phyloP scores from a whole-genome alignment of 2,329 filamentous ascomycete genomes.

The Phyllosticta citribraziliensis region DNA sequence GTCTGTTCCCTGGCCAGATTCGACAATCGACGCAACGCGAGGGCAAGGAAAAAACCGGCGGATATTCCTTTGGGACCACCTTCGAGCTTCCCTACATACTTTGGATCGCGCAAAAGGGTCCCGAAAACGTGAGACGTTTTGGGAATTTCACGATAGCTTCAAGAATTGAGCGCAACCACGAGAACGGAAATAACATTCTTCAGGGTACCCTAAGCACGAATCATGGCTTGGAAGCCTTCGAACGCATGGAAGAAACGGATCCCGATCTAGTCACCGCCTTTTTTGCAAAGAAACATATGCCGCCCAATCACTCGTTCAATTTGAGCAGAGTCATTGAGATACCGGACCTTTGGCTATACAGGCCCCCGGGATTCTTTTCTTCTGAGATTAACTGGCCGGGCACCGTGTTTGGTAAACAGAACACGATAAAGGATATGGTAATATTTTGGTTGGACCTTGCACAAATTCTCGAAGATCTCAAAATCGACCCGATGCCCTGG shows the following conservation, averaged over 20 bases:
- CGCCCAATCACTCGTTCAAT: too few species aligned
- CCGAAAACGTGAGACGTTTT: background rate
- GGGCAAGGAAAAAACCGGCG: background rate
- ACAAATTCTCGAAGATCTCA: too few species aligned
- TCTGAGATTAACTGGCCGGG: too few species aligned
- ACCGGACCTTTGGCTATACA: too few species aligned
- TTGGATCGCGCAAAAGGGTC: background rate
- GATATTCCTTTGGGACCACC: conserved; percentile 6
- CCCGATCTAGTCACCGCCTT: background rate
- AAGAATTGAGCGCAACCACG: background rate
- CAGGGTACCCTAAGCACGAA: background rate
- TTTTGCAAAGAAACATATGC: background rate
- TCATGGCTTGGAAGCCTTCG: background rate
- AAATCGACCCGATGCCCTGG: too few species aligned
- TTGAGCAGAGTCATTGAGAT: too few species aligned
- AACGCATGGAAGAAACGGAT: background rate
- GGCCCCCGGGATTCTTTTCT: too few species aligned
- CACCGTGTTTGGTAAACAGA: too few species aligned
- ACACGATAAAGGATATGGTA: too few species aligned
- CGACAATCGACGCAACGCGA: background rate
- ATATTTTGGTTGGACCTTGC: too few species aligned
- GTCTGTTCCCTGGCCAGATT: background rate
- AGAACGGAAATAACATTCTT: background rate
- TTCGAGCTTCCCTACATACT: conserved; percentile 11
- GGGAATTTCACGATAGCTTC: background rate